phyloP scores from a whole-genome alignment of 176 grass and related monocot genomes.

The Echinochloa phyllopogon region DNA sequence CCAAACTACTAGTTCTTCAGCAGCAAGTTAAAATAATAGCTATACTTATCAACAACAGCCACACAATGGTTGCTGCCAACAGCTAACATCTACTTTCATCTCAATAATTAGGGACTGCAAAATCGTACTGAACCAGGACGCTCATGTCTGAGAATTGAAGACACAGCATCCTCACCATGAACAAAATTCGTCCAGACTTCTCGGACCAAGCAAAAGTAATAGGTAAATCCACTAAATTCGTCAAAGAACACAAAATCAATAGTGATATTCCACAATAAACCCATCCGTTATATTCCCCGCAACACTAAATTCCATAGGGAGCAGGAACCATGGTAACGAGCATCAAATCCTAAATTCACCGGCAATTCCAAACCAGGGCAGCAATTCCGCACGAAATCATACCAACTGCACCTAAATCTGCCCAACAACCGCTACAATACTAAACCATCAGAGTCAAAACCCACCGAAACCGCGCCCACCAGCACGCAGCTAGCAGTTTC shows the following conservation, averaged over 20 bases:
- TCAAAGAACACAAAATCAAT: not conserved
- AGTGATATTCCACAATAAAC: not conserved
- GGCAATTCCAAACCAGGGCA: not conserved
- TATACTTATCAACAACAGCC: not conserved
- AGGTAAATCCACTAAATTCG: not conserved
- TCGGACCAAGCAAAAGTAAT: not conserved
- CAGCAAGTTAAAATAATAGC: not conserved
- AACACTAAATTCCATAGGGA: not conserved
- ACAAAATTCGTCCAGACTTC: not conserved
- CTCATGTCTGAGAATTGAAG: not conserved
- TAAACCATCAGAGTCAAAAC: not conserved
- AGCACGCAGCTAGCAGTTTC: not conserved
- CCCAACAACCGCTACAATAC: not conserved
- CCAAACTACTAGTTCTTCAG: not conserved
- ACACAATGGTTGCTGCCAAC: not conserved
- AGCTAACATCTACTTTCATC: not conserved
- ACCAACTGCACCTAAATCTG: not conserved
- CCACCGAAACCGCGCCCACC: not conserved
- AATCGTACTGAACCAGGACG: not conserved
- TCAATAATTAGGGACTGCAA: not conserved
- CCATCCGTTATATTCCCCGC: not conserved
- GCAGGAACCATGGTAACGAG: not conserved
- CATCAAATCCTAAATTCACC: not conserved
- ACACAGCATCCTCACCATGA: not conserved
- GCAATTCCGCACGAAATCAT: not conserved